Evolutionary conservation across 2,329 filamentous ascomycete species (phyloP).

Genomic region (Paecilomyces niveus): DNA sequence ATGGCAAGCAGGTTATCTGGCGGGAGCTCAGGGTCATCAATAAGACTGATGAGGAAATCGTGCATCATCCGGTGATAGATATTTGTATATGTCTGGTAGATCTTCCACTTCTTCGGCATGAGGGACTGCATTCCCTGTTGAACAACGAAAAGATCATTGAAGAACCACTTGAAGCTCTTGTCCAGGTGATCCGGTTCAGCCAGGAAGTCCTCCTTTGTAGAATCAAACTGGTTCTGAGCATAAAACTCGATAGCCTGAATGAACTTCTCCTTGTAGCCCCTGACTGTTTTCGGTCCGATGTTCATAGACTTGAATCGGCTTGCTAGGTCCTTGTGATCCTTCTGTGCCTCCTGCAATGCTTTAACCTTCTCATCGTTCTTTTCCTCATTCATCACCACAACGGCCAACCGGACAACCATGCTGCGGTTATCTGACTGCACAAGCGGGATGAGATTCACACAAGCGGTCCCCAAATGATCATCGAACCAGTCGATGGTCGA

Average conservation of each 20-base stretch:
- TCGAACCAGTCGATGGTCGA: constrained; percentile 91
- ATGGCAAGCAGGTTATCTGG: constrained; percentile 86
- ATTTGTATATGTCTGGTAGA: constrained; percentile 79
- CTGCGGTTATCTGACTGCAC: constrained; percentile 81
- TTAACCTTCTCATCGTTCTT: constrained; percentile 89
- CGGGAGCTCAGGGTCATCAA: constrained; percentile 77
- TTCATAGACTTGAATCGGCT: constrained; percentile 92
- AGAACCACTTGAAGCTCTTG: constrained; percentile 90
- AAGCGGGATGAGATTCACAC: constrained; percentile 81
- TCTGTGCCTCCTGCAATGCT: constrained; percentile 87
- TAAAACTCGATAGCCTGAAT: constrained; percentile 68
- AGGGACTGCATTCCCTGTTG: constrained; percentile 85
- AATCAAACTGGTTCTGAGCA: constrained; percentile 66
- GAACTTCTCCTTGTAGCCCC: constrained; percentile 97
- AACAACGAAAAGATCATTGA: constrained; percentile 94
- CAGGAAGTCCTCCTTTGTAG: constrained; percentile 66
- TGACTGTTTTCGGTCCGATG: constrained; percentile 80
- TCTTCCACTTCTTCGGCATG: constrained; percentile 95
- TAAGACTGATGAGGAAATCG: constrained; percentile 75
- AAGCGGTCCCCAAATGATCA: constrained; percentile 82
- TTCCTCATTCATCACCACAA: constrained; percentile 93
- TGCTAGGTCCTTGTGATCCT: constrained; percentile 91
- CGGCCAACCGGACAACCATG: constrained; percentile 81
- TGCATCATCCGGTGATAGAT: constrained; percentile 96
- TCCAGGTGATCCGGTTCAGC: constrained; percentile 76